These are phyloP conservation scores for Rusavskia elegans DNA, from an alignment of 495 filamentous ascomycete species.

Conservation along the genomic window DNA sequence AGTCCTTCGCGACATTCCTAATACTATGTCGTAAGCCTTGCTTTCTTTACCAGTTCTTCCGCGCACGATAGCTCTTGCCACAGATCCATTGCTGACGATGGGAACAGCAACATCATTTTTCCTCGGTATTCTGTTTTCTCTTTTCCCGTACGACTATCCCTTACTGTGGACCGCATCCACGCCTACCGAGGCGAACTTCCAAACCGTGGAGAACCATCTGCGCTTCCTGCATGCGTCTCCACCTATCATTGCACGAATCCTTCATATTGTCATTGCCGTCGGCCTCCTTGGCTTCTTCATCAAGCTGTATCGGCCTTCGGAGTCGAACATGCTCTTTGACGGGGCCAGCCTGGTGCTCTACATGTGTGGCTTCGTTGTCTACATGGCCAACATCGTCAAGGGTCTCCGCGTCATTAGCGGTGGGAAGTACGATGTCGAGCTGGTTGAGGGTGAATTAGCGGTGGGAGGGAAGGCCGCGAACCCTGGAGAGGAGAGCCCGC, in stretches of 20 bases:
- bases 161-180: conserved; percentile 72
- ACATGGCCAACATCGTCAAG: conserved; percentile 88
- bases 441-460: conserved; percentile 29
- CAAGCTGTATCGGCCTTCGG: conserved; percentile 83
- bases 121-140: conserved; percentile 93
- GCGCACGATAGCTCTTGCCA: background rate
- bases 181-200: conserved; percentile 48
- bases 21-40: conserved; percentile 73
- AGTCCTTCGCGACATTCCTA: conserved; percentile 75
- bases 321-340: conserved; percentile 93
- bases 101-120: conserved; percentile 75
- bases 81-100: background rate
- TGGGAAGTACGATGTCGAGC: conserved; percentile 32
- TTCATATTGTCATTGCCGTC: conserved; percentile 80
- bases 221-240: conserved; percentile 73
- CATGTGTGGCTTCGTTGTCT: conserved; percentile 79
- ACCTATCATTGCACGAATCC: conserved; percentile 76
- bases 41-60: background rate
- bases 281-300: conserved; percentile 80
- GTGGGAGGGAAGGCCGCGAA: conserved; percentile 17
- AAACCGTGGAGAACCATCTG: conserved; percentile 74
- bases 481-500: conserved; percentile 25
- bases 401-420: conserved; percentile 64
- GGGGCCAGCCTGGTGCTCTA: conserved; percentile 83
- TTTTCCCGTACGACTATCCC: conserved; percentile 95